These are phyloP conservation scores for Helminthosporium solani DNA, from an alignment of 2,329 filamentous ascomycete species.

Conservation along the genomic window DNA sequence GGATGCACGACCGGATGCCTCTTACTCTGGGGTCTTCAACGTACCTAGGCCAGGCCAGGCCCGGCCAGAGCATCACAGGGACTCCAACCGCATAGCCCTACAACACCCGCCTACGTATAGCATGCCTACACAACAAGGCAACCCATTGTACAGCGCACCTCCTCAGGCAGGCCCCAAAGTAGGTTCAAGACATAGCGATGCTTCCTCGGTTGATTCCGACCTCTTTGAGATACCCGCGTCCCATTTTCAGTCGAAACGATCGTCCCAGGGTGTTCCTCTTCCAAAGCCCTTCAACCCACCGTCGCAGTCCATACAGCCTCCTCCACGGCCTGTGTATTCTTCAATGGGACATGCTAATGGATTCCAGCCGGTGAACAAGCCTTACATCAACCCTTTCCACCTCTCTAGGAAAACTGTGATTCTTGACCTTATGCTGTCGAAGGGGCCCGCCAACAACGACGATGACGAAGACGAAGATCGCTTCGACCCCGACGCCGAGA, in stretches of 20 bases:
- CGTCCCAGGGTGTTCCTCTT: slow-evolving; percentile 46
- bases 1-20: slow-evolving; percentile 22
- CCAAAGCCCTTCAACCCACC: slow-evolving; percentile 51
- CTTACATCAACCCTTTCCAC: slow-evolving; percentile 29
- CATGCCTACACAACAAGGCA: slow-evolving; percentile 4
- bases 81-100: slow-evolving; percentile 24
- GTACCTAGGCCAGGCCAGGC: slow-evolving; percentile 52
- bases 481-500: slow-evolving; percentile 50
- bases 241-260: slow-evolving; percentile 33
- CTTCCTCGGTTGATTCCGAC: slow-evolving; percentile 33
- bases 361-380: slow-evolving; percentile 42
- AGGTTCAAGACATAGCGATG: slow-evolving; percentile 26
- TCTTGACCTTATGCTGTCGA: slow-evolving; percentile 21
- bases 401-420: slow-evolving; percentile 44
- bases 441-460: slow-evolving; percentile 46
- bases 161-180: slow-evolving; percentile 16
- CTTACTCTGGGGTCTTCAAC: slow-evolving; percentile 50
- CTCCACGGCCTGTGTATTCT: slow-evolving; percentile 55
- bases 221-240: slow-evolving; percentile 38
- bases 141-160: slow-evolving; percentile 11
- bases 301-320: slow-evolving; percentile 48
- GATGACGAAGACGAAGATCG: slow-evolving; percentile 45
- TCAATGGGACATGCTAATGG: slow-evolving; percentile 48
- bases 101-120: slow-evolving; percentile 13
- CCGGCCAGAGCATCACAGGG: slow-evolving; percentile 54